Percentiles rank a stretch among this genome's conserved stretches.
Evolutionary conservation across 257 asterid species (phyloP).

Genomic region (Solanum appendiculatum): DNA sequence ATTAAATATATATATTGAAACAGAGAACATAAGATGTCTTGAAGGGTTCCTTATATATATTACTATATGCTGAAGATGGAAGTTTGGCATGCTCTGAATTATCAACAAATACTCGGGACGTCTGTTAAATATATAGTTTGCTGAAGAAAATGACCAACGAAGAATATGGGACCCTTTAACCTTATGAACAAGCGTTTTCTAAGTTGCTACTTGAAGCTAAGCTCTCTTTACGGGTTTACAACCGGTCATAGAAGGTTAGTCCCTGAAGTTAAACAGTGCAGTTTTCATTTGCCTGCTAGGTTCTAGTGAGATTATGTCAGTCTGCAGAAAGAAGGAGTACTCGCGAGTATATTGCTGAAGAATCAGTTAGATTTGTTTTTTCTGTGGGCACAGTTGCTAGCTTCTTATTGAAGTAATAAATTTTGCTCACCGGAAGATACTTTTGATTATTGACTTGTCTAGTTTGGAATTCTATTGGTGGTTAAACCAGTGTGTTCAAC

Average conservation of each 20-base stretch:
- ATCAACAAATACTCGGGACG: neutral
- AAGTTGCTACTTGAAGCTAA: neutral
- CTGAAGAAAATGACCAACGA: neutral
- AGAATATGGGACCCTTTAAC: neutral
- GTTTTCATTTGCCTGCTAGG: neutral
- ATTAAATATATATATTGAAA: neutral
- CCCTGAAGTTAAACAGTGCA: neutral
- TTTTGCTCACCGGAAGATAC: neutral
- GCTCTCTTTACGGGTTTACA: neutral
- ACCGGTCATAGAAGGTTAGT: neutral
- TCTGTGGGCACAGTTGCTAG: neutral
- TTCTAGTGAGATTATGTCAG: neutral
- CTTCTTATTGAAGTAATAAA: neutral
- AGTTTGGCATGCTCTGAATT: neutral
- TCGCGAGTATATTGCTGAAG: neutral
- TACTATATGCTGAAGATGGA: neutral
- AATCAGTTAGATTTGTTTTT: neutral
- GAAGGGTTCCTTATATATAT: neutral
- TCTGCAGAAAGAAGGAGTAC: neutral
- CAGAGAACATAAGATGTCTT: neutral
- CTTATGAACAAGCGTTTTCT: neutral
- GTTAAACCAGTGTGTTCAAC: neutral
- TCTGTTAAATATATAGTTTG: neutral
- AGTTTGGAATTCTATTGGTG: neutral
- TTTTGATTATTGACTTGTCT: neutral